phyloP scores from a whole-genome alignment of 768 basidiomycete genomes.

The Mycena polygramma region DNA sequence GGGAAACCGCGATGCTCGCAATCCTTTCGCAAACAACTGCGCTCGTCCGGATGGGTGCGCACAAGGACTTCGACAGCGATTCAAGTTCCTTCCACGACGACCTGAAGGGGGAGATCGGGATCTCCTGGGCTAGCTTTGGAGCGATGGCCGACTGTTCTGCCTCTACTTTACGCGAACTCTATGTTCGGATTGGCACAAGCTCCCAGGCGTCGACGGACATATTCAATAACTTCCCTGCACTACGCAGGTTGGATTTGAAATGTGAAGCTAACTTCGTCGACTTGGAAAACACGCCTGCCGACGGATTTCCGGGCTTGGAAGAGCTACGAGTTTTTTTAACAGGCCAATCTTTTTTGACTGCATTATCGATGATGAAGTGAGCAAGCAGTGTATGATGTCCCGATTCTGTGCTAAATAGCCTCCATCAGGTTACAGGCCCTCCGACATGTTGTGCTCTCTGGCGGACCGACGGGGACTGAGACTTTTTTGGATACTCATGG shows the following conservation, averaged over 20 bases:
- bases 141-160: no score
- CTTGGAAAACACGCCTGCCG: no score
- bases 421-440: conserved; percentile 17
- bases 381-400: no score
- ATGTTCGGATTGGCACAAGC: no score
- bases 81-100: not conserved
- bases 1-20: not conserved
- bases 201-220: no score
- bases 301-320: no score
- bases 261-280: not conserved
- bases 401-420: no score
- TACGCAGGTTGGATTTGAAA: not conserved
- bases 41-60: not conserved
- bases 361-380: no score
- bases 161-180: no score
- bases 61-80: not conserved
- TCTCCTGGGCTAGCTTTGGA: conserved; percentile 22
- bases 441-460: not conserved
- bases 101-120: no score
- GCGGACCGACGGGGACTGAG: not conserved
- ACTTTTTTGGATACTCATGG: conserved; percentile 3
- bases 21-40: conserved; percentile 3
- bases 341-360: no score
- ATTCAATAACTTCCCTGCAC: conserved; percentile 4
- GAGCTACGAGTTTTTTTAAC: no score